These are phyloP conservation scores for Cytospora piceicola DNA, from an alignment of 2,329 filamentous ascomycete species.

Conservation along the genomic window DNA sequence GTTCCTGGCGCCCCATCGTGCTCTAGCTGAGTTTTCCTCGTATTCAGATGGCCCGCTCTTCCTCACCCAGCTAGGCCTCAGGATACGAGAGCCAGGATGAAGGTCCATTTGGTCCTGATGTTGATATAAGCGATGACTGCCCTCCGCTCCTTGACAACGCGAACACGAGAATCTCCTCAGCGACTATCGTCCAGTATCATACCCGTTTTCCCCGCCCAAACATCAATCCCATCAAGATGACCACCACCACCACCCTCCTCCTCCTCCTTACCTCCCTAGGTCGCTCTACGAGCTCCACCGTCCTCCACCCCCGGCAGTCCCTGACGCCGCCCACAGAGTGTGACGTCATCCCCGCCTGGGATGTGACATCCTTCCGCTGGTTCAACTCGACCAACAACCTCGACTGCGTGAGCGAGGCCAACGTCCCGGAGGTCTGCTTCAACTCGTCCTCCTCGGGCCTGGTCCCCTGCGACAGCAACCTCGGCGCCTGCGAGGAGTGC, in stretches of 20 bases:
- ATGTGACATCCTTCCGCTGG: constrained; percentile 18
- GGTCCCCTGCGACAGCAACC: constrained; percentile 17
- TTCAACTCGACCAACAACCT: constrained; percentile 23
- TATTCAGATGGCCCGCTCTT: background rate
- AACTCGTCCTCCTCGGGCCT: constrained; percentile 13
- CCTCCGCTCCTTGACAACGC: background rate
- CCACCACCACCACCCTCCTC: background rate
- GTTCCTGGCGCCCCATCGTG: background rate
- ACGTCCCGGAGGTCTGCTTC: constrained; percentile 20
- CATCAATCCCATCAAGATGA: background rate
- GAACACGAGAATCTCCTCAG: background rate
- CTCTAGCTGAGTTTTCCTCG: background rate
- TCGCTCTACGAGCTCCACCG: background rate
- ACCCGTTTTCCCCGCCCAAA: background rate
- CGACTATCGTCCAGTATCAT: background rate
- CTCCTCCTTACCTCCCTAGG: background rate
- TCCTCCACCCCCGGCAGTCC: constrained; percentile 3
- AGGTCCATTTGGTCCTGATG: background rate
- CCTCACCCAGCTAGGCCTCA: background rate
- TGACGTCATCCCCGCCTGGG: constrained; percentile 23
- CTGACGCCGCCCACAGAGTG: constrained; percentile 21
- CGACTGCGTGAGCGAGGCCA: constrained; percentile 10
- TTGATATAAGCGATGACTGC: constrained; percentile 2
- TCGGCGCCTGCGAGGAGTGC: constrained; percentile 19
- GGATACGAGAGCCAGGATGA: background rate